A percentile compares a stretch with the other conserved stretches of the same genome.
phyloP scores from a whole-genome alignment of 495 filamentous ascomycete species.

The Tuber indicum region DNA sequence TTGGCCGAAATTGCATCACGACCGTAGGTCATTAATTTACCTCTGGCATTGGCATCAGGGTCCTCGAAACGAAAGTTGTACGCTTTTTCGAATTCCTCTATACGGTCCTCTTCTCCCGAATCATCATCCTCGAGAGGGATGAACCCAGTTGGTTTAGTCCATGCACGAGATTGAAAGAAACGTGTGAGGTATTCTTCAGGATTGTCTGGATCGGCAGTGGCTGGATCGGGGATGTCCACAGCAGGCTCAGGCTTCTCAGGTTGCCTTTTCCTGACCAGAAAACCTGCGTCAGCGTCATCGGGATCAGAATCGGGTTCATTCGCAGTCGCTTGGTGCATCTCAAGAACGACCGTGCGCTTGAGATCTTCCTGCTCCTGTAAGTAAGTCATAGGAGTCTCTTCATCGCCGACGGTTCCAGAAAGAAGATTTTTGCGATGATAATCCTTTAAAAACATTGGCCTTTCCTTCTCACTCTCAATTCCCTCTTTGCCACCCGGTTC shows the following conservation, averaged over 20 bases:
- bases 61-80: conserved; percentile 97
- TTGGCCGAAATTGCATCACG: conserved; percentile 72
- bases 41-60: conserved; percentile 59
- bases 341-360: conserved; percentile 65
- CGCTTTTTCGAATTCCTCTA: conserved; percentile 83
- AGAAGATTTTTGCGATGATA: conserved; percentile 86
- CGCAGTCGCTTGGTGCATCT: conserved; percentile 63
- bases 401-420: conserved; percentile 53
- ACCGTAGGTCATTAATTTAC: conserved; percentile 79
- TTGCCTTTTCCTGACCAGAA: conserved; percentile 57
- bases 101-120: conserved; percentile 69
- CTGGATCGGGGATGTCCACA: conserved; percentile 47
- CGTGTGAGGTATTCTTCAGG: conserved; percentile 85
- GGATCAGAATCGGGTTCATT: conserved; percentile 48
- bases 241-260: conserved; percentile 36
- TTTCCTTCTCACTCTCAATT: conserved; percentile 54
- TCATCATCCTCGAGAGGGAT: conserved; percentile 88
- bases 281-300: conserved; percentile 62
- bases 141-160: conserved; percentile 59
- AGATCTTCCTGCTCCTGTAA: conserved; percentile 77
- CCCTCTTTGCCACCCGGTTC: conserved; percentile 41
- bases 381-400: conserved; percentile 62
- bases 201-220: conserved; percentile 69
- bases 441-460: conserved; percentile 78
- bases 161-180: conserved; percentile 82